These are phyloP conservation scores for Euphrasia confusa DNA, from an alignment of 257 asterid species.

Conservation along the genomic window DNA sequence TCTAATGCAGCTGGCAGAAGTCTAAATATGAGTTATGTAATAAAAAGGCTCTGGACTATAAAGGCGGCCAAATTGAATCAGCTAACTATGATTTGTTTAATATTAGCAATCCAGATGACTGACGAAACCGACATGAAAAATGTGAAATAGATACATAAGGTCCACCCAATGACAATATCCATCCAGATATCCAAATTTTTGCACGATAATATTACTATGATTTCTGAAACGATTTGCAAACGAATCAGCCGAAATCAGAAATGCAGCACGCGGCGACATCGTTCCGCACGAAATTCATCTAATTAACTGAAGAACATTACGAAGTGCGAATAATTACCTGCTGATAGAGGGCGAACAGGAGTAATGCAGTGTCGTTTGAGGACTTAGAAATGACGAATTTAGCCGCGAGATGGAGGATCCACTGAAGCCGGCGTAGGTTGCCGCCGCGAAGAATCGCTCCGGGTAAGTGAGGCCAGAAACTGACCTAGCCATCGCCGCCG, in stretches of 20 bases:
- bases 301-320: constrained; percentile 18
- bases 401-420: constrained; percentile 66
- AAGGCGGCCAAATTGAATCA: constrained; percentile 15
- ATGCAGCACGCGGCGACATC: background rate
- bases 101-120: constrained; percentile 8
- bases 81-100: background rate
- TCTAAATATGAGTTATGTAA: constrained; percentile 10
- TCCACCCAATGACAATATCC: no score
- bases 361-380: constrained; percentile 74
- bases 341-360: constrained; percentile 85
- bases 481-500: no score
- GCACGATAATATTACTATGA: no score
- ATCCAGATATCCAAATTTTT: no score
- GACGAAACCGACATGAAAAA: constrained; percentile 4
- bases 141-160: background rate
- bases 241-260: constrained; percentile 15
- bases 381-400: constrained; percentile 71
- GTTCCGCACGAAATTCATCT: constrained; percentile 29
- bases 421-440: constrained; percentile 79
- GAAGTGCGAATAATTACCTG: constrained; percentile 39
- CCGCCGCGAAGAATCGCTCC: constrained; percentile 89
- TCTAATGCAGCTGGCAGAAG: background rate
- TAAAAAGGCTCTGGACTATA: background rate
- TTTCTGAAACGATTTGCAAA: background rate
- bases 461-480: constrained; percentile 91